Evolutionary conservation across 306 rosid genomes (phyloP).

Genomic region (Ammopiptanthus mongolicus): DNA sequence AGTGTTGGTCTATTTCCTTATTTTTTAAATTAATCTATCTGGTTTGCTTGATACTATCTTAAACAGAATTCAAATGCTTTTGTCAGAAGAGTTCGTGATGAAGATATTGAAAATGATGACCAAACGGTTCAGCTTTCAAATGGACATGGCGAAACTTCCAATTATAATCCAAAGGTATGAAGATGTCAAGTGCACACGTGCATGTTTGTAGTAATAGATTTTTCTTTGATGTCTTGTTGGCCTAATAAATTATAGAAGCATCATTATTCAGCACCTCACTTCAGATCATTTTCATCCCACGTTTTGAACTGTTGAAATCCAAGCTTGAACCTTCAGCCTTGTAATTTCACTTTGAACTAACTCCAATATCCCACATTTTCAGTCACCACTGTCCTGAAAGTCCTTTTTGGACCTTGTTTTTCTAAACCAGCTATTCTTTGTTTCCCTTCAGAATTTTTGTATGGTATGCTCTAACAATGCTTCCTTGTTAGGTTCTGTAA

Average conservation of each 20-base stretch:
- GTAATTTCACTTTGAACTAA: constrained; percentile 1
- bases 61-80: constrained; percentile 52
- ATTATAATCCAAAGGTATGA: constrained; percentile 40
- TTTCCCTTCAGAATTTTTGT: not conserved
- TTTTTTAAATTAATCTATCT: not conserved
- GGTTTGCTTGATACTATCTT: not conserved
- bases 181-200: not conserved
- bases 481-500: not conserved
- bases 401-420: not conserved
- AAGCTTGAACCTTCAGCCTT: not conserved
- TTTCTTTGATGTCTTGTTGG: constrained; percentile 4
- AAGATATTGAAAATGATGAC: constrained; percentile 57
- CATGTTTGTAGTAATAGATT: not conserved
- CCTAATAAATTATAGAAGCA: not conserved
- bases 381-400: not conserved
- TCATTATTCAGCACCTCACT: not conserved
- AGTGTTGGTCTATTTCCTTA: not conserved
- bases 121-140: constrained; percentile 20
- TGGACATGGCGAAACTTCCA: constrained; percentile 37
- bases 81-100: constrained; percentile 59
- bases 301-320: not conserved
- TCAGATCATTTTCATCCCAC: not conserved
- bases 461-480: not conserved
- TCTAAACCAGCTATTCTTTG: not conserved
- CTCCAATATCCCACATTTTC: not conserved